Base-by-base conservation (phyloP, 208 protist genomes). In the Leishmania major region DNA sequence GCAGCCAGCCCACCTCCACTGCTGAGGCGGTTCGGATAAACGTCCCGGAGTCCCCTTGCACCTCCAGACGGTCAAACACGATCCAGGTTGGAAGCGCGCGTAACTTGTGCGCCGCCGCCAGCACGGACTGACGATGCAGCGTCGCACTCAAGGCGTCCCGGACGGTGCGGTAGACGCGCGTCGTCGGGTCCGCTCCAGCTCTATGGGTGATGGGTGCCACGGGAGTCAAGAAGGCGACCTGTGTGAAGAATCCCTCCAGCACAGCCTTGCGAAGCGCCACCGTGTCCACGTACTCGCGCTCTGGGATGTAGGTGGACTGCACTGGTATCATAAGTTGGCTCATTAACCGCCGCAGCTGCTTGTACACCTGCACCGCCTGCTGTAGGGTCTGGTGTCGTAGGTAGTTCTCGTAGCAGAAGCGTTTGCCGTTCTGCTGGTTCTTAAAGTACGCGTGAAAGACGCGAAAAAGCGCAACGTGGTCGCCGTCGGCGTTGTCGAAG, bases 221-320 rank as follows among this genome's bases (percentile, higher is more conserved):
- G 35, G 74, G n/a, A 75, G 83, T 53, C 60, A 86, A 83, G 64
- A 90, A 93, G 6, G 95, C 95, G 2, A 96, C 92, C 64, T 96
- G 95, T 28, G 87, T 93, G 77, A 98, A 98, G 81, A 95, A 96
- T 22, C 95, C 95, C 66, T 96, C 91, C 51, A 98, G 82, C n/a
- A 98, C 80, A 3, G 91, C 88, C 69, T 92, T 93, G 57, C 93
- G 92, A 35, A 98, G 79, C 47, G 89, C 90, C 49, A 91, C 85
- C 28, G 91, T 93, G 86, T 97, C 85, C 1, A 96, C 82, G 19
- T 79, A 87, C 60, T 82, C 47, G 49, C 64, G 75, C 80, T 87
- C 90, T 8, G 84, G 74, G 22, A 89, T 40, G 83, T 95, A 98
- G 37, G 91, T 94, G 10, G 93, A 96, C 51, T 81, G 69, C 64